phyloP scores from a whole-genome alignment of 306 rosid species.

The Cucurbita argyrosperma region DNA sequence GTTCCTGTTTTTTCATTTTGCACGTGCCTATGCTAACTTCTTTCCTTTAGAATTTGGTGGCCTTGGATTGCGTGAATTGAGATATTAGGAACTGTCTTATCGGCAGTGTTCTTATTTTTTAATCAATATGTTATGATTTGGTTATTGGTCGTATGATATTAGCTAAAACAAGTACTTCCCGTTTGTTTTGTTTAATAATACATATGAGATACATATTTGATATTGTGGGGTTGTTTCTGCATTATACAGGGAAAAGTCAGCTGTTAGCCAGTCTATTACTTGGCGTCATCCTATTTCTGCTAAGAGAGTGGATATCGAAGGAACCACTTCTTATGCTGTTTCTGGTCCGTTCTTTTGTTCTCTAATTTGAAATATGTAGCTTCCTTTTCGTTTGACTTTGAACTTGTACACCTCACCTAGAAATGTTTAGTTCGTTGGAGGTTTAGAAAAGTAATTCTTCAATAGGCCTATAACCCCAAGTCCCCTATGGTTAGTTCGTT shows the following conservation, averaged over 20 bases:
- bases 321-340: conserved; percentile 58
- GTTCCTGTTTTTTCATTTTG: neutral
- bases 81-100: neutral
- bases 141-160: neutral
- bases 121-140: neutral
- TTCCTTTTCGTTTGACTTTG: neutral
- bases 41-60: neutral
- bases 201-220: neutral
- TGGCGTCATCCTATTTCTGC: conserved; percentile 59
- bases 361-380: neutral
- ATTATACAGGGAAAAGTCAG: conserved; percentile 59
- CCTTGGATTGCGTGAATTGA: neutral
- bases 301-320: conserved; percentile 44
- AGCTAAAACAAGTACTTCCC: neutral
- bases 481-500: too few relatives aligned
- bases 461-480: too few relatives aligned
- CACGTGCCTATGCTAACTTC: neutral
- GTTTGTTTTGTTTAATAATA: neutral
- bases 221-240: neutral
- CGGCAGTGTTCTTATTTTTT: neutral
- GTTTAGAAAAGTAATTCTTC: neutral
- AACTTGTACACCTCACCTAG: neutral
- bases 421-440: neutral
- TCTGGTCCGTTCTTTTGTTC: conserved; percentile 28
- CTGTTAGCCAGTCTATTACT: conserved; percentile 68